phyloP scores from a whole-genome alignment of 805 yeast species.

The Komagataella mondaviorum region DNA sequence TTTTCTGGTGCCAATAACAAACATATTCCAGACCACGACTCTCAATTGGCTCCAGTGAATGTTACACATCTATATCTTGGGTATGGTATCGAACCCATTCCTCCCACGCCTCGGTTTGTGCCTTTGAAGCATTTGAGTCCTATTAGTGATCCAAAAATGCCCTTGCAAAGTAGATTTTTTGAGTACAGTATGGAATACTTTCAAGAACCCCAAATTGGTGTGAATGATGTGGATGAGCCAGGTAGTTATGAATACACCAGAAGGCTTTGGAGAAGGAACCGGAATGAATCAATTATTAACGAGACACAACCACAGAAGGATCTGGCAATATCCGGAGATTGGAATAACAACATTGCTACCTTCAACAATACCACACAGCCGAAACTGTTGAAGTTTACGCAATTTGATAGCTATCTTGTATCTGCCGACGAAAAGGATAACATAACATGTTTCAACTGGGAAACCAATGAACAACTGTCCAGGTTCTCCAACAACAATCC shows the following conservation, averaged over 20 bases:
- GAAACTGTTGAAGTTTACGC: conserved; percentile 66
- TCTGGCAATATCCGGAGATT: conserved; percentile 69
- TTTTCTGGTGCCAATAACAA: neutral
- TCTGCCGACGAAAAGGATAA: conserved; percentile 77
- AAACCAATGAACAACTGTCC: conserved; percentile 35
- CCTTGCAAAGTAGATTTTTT: conserved; percentile 49
- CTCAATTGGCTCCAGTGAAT: neutral
- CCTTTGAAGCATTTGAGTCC: conserved; percentile 22
- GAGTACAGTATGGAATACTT: conserved; percentile 81
- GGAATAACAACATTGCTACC: conserved; percentile 52
- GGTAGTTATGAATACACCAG: conserved; percentile 79
- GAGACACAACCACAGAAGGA: conserved; percentile 87
- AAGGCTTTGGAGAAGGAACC: conserved; percentile 76
- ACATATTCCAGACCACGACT: neutral
- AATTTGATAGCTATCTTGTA: conserved; percentile 75
- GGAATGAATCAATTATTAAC: conserved; percentile 78
- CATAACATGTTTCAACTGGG: conserved; percentile 86
- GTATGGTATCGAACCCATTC: conserved; percentile 32
- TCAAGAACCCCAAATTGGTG: conserved; percentile 91
- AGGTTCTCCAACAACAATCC: conserved; percentile 79
- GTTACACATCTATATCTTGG: neutral
- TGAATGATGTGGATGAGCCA: conserved; percentile 76
- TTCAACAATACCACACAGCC: conserved; percentile 74
- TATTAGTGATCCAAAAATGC: conserved; percentile 18
- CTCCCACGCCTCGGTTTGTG: conserved; percentile 43